A percentile compares a stretch with the other conserved stretches of the same genome.
phyloP scores from a whole-genome alignment of 495 filamentous ascomycete species.

The Penicillium flavigenum region DNA sequence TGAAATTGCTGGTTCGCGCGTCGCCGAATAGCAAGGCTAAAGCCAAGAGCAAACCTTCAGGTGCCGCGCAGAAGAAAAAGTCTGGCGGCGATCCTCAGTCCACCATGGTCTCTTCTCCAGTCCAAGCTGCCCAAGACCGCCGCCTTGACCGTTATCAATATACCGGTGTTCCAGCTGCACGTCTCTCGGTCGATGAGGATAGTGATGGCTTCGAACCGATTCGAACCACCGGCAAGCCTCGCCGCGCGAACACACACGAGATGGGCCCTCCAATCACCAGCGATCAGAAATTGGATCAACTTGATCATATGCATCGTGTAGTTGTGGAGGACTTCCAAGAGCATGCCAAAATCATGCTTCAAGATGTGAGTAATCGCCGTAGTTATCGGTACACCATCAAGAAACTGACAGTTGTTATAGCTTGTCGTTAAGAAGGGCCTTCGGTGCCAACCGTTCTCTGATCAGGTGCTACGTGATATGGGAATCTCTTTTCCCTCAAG shows the following conservation, averaged over 20 bases:
- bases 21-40: conserved; percentile 48
- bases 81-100: conserved; percentile 55
- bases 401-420: conserved; percentile 28
- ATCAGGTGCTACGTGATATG: conserved; percentile 79
- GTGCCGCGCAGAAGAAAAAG: conserved; percentile 19
- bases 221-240: conserved; percentile 41
- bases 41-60: conserved; percentile 14
- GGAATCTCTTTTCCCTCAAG: conserved; percentile 71
- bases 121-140: conserved; percentile 55
- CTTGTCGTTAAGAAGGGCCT: conserved; percentile 63
- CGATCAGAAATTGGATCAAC: conserved; percentile 60
- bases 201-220: conserved; percentile 66
- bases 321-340: conserved; percentile 66
- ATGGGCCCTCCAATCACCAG: conserved; percentile 71
- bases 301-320: conserved; percentile 59
- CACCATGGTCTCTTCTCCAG: conserved; percentile 83
- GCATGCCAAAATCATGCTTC: conserved; percentile 62
- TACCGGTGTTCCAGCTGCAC: conserved; percentile 35
- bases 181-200: conserved; percentile 46
- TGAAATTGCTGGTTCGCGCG: conserved; percentile 61
- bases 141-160: conserved; percentile 36
- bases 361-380: conserved; percentile 44
- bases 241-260: conserved; percentile 35
- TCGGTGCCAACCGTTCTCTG: conserved; percentile 70
- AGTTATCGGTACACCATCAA: background rate